Conservation (phyloP, 148 eudicot genomes). For the Vaccinium vitisidaea region DNA sequence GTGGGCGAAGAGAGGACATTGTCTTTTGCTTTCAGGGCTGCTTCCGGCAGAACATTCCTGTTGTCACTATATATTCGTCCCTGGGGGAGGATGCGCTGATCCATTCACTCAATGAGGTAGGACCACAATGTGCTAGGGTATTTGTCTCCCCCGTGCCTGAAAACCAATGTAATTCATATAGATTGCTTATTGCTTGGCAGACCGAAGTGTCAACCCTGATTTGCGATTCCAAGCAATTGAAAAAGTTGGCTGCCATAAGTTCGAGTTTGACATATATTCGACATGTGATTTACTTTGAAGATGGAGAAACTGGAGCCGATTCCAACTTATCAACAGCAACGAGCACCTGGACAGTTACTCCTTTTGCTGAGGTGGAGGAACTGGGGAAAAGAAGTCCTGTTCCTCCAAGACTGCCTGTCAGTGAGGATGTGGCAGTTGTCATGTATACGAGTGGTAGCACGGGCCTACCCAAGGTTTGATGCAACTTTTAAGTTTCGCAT, state of each 20-base stretch:
- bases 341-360: slow-evolving; percentile 46
- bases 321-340: slow-evolving; percentile 31
- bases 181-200: slow-evolving; percentile 40
- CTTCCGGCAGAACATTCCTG: slow-evolving; percentile 79
- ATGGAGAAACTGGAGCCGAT: slow-evolving; percentile 42
- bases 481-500: background rate
- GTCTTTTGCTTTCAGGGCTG: slow-evolving; percentile 60
- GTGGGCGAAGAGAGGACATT: slow-evolving; percentile 1
- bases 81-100: slow-evolving; percentile 90
- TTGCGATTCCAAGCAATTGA: slow-evolving; percentile 81
- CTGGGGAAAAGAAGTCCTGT: slow-evolving; percentile 62
- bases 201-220: slow-evolving; percentile 81
- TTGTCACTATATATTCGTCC: slow-evolving; percentile 91
- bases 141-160: background rate
- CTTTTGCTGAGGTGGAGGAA: slow-evolving; percentile 71
- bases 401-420: slow-evolving; percentile 65
- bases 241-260: slow-evolving; percentile 67
- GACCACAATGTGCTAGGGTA: background rate
- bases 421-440: slow-evolving; percentile 81
- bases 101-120: slow-evolving; percentile 91
- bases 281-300: slow-evolving; percentile 75
- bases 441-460: slow-evolving; percentile 99
- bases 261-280: slow-evolving; percentile 60
- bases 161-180: background rate
- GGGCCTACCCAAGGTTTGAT: slow-evolving; percentile 75